Percentiles rank a stretch among this genome's conserved stretches.
phyloP scores from a whole-genome alignment of 345 rosid genomes.

The Syzygium aqueum region DNA sequence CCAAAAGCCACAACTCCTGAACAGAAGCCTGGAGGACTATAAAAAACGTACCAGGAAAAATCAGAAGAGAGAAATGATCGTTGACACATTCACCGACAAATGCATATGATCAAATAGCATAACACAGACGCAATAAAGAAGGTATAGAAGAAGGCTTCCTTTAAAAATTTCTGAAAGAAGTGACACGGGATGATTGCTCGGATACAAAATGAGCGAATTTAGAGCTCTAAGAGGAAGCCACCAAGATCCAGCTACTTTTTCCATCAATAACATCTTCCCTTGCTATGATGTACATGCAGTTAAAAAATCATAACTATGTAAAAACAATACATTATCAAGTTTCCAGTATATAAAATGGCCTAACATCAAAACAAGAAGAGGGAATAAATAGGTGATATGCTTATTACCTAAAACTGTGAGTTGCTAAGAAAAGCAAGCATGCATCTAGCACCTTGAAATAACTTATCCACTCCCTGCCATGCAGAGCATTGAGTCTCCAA shows the following conservation, averaged over 20 bases:
- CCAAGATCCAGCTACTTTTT: neutral
- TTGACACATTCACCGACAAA: neutral
- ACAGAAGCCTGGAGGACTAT: neutral
- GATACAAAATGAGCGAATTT: neutral
- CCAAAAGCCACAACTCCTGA: neutral
- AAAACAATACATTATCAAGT: neutral
- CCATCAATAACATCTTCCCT: neutral
- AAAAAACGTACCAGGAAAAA: neutral
- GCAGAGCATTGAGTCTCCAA: slow-evolving; percentile 57
- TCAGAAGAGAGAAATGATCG: neutral
- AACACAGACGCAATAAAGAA: neutral
- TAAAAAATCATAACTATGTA: neutral
- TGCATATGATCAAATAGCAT: neutral
- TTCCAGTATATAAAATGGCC: neutral
- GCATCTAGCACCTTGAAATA: slow-evolving; percentile 89
- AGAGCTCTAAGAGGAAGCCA: neutral
- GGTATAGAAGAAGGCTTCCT: neutral
- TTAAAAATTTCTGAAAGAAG: neutral
- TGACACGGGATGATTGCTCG: neutral
- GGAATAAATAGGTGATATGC: neutral
- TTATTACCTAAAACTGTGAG: slow-evolving; percentile 54
- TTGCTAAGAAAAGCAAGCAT: slow-evolving; percentile 84
- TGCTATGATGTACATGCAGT: neutral
- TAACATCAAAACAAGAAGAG: neutral
- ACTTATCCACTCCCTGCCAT: slow-evolving; percentile 79